These are phyloP conservation scores for Trichophyton simii DNA, from an alignment of 2,329 filamentous ascomycete species.

Conservation along the genomic window DNA sequence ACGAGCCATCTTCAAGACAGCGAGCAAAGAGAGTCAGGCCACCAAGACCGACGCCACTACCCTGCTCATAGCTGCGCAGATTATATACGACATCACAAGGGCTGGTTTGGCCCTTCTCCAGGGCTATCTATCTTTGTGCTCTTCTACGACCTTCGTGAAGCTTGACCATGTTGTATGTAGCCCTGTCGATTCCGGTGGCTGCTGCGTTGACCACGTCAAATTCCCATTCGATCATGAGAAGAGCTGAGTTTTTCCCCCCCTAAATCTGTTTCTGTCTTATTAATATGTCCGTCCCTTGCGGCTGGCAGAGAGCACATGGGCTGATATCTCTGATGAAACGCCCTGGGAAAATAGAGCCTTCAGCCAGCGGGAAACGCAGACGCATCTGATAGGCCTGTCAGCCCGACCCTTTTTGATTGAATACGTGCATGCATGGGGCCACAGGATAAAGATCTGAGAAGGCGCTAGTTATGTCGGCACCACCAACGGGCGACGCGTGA, in stretches of 20 bases:
- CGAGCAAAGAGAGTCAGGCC: neutral
- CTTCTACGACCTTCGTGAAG: neutral
- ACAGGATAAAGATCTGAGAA: neutral
- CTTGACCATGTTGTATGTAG: no score
- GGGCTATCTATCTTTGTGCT: neutral
- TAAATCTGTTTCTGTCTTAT: neutral
- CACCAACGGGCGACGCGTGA: constrained; percentile 1
- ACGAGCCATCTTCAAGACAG: neutral
- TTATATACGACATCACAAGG: neutral
- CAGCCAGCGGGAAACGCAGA: neutral
- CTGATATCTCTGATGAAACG: neutral
- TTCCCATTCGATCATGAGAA: constrained; percentile 1
- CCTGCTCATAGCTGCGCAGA: neutral
- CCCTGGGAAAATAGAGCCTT: neutral
- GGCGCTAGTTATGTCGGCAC: constrained; percentile 1
- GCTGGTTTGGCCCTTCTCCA: neutral
- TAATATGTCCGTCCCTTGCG: neutral
- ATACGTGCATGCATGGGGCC: constrained; percentile 3
- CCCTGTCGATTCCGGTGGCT: neutral
- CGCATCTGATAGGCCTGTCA: neutral
- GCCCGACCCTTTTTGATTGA: neutral
- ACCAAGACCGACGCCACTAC: neutral
- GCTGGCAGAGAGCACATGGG: neutral
- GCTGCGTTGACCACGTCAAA: neutral
- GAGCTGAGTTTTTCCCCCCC: neutral